Conservation (phyloP, 352 stramenopile genomes). For the Pythium guiyangense region DNA sequence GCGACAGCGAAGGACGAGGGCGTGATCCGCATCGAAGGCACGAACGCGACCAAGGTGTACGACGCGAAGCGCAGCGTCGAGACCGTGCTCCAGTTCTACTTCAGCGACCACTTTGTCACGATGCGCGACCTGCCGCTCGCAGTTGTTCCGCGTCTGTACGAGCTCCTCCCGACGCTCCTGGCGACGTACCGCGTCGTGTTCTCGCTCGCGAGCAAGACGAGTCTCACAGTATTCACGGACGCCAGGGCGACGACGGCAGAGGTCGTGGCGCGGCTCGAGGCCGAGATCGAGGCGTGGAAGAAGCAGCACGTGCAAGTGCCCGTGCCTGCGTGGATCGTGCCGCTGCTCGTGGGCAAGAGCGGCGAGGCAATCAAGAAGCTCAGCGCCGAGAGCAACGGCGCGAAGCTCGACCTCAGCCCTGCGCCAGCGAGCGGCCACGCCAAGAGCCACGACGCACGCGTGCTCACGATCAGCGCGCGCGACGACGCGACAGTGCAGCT, state of each 20-base stretch:
- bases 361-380: constrained; percentile 80
- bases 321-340: constrained; percentile 59
- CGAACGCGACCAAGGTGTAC: constrained; percentile 57
- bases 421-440: constrained; percentile 11
- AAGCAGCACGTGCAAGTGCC: constrained; percentile 66
- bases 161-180: constrained; percentile 45
- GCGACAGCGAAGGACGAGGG: constrained; percentile 22
- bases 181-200: constrained; percentile 58
- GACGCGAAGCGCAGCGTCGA: constrained; percentile 67
- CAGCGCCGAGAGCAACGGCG: constrained; percentile 42
- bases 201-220: constrained; percentile 47
- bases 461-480: constrained; percentile 61
- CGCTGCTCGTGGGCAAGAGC: constrained; percentile 66
- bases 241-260: constrained; percentile 40
- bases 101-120: constrained; percentile 46
- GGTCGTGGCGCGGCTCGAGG: constrained; percentile 38
- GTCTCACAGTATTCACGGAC: constrained; percentile 64
- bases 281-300: constrained; percentile 52
- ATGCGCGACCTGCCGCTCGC: constrained; percentile 40
- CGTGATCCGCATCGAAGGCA: constrained; percentile 62
- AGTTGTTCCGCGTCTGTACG: constrained; percentile 56
- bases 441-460: constrained; percentile 28
- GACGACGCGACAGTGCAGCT: constrained; percentile 59
- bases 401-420: constrained; percentile 48
- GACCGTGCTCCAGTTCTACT: constrained; percentile 79